These are phyloP conservation scores for Verticillium isaacii DNA, from an alignment of 2,329 filamentous ascomycete genomes.

Conservation along the genomic window DNA sequence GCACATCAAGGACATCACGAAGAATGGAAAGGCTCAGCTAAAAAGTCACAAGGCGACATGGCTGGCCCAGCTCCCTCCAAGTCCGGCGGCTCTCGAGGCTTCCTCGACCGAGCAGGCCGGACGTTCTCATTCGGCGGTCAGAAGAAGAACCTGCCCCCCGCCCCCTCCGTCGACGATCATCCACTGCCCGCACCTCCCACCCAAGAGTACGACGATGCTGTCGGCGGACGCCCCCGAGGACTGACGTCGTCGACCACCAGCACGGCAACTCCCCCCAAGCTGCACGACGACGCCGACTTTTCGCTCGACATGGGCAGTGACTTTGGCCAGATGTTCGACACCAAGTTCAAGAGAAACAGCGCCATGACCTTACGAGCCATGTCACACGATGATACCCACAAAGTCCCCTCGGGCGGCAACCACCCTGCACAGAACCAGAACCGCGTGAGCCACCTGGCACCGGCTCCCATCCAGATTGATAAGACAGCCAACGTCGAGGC, in stretches of 20 bases:
- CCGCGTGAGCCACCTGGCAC: constrained; percentile 35
- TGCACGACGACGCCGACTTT: constrained; percentile 38
- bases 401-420: constrained; percentile 24
- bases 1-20: constrained; percentile 29
- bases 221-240: constrained; percentile 37
- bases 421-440: constrained; percentile 22
- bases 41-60: constrained; percentile 33
- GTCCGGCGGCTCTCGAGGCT: constrained; percentile 35
- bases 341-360: constrained; percentile 26
- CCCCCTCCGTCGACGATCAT: constrained; percentile 30
- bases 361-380: constrained; percentile 3
- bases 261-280: constrained; percentile 46
- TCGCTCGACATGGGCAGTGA: constrained; percentile 52
- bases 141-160: constrained; percentile 42
- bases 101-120: constrained; percentile 51
- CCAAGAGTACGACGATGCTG: constrained; percentile 22
- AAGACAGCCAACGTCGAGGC: constrained; percentile 35
- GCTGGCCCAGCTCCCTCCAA: constrained; percentile 39
- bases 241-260: constrained; percentile 49
- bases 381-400: constrained; percentile 40
- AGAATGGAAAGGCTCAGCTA: constrained; percentile 30
- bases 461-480: constrained; percentile 44
- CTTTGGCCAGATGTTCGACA: constrained; percentile 55
- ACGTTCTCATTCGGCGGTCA: constrained; percentile 56
- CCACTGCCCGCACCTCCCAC: constrained; percentile 28